Base-by-base conservation (phyloP, 176 grass and related monocot species). In the Saccharum officinarum region DNA sequence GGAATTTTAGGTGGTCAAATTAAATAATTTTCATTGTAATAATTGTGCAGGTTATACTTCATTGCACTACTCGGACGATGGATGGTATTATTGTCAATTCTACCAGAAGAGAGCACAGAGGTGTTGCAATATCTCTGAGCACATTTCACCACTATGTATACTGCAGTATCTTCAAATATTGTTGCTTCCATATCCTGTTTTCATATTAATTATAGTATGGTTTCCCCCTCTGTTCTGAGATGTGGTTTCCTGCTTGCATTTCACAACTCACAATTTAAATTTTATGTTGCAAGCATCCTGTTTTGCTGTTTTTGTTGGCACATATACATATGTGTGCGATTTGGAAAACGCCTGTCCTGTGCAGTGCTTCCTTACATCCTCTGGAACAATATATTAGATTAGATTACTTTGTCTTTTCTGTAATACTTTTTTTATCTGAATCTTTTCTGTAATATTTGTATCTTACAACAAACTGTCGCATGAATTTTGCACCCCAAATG, bases 61-160 rank as follows among this genome's bases (percentile, higher is more conserved):
- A 98, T 88, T 98, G 91, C 86, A 98, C 91, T 67, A 95, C 75
- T 77, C 91, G 88, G 50, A 94, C 97, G 6, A 66, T 92, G 59
- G 93, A 94, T 72, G 93, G 93, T 46, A 75, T 80, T 80, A 72
- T 98, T 69, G 44, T 98, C 31, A 90, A 94, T 81, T 98, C 97
- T 71, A 94, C 93, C 70, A 89, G 91, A 91, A 86, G 37, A 76
- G 87, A 98, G 85, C 85, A 87, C 70, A 93, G 97, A 95, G 97
- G 97, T 98, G 80, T 79, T 55, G 67, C n/a, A 41, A 78, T 54
- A 77, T 74, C n/a, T 87, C 89, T 26, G 22, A 23, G 38, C 20
- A 45, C 34, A 76, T 78, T 41, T 16, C 46, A 66, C 26, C 81
- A 64, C 15, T 71, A 36, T 73, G 26, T 52, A 14, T 44, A 8